Percentiles rank a stretch among this genome's conserved stretches.
These are phyloP conservation scores for Oxytropis ochrocephala DNA, from an alignment of 306 rosid genomes.

Conservation along the genomic window DNA sequence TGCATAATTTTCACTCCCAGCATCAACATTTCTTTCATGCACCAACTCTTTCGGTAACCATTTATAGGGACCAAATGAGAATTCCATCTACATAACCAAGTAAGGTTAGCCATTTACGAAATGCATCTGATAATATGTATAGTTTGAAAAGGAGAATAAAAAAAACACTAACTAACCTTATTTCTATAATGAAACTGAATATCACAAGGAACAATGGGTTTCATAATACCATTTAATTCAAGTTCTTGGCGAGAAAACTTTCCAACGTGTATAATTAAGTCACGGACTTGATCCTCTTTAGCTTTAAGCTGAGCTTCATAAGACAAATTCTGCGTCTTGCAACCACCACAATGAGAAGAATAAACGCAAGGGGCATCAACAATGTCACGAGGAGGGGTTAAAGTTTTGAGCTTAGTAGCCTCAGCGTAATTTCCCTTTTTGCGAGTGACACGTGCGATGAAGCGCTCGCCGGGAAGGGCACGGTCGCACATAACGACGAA, in stretches of 20 bases:
- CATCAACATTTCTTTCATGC: conserved; percentile 31
- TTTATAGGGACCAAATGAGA: conserved; percentile 74
- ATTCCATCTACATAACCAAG: conserved; percentile 67
- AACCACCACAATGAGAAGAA: conserved; percentile 86
- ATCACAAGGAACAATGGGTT: conserved; percentile 75
- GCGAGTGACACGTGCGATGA: conserved; percentile 82
- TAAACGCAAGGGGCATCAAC: conserved; percentile 93
- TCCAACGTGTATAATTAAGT: conserved; percentile 68
- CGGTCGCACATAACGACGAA: conserved; percentile 91
- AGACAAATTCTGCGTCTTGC: conserved; percentile 77
- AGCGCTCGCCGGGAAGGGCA: conserved; percentile 90
- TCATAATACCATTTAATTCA: conserved; percentile 45
- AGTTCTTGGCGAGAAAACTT: conserved; percentile 48
- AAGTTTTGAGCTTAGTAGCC: conserved; percentile 70
- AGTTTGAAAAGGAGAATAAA: not conserved
- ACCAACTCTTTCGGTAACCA: conserved; percentile 68
- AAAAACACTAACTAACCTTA: conserved; percentile 46
- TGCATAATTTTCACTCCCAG: conserved; percentile 46
- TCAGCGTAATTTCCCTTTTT: conserved; percentile 79
- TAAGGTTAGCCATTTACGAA: not conserved
- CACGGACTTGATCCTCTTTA: conserved; percentile 80
- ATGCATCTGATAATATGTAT: not conserved
- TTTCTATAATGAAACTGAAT: conserved; percentile 92
- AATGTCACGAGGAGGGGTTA: conserved; percentile 67
- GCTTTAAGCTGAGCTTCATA: conserved; percentile 82